Base-by-base conservation (phyloP, 495 filamentous ascomycete genomes). In the Thermothielavioides terrestris region DNA sequence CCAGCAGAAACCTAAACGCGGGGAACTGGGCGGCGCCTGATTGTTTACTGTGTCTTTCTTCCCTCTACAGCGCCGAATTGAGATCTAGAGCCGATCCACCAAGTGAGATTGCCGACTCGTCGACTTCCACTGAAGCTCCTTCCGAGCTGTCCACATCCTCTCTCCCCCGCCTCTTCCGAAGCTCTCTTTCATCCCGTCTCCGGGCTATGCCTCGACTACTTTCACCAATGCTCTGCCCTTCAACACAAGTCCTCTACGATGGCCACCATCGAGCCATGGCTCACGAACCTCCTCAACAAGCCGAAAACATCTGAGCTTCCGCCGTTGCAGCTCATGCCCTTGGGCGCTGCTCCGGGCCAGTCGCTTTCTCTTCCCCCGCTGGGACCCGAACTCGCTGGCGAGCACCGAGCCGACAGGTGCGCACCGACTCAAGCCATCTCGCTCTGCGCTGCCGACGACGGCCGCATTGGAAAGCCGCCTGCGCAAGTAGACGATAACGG, bases 221-320 rank as follows among this genome's bases (percentile, higher is more conserved):
- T 52, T n/a, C n/a, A n/a, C 62, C 55, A 66, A 68, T 68, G 65
- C 65, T 52, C 53, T 45, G 52, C 49, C 47, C 54, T 46, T 48
- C 52, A 46, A 40, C 51, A 42, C 56, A 56, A 52, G 61, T 57
- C 55, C 42, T 55, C 51, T 65, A 74, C 65, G 63, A 76, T 76
- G 73, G 73, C 73, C 56, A 78, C 73, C 47, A 77, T 78, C 63
- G 77, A 80, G 72, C 77, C 77, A 55, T 68, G 75, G 60, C 68
- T 80, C 34, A 78, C 77, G 55, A 71, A 77, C 60, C 68, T 80
- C 45, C 68, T 80, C 60, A 77, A 77, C 62, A 69, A 71, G 54
- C 63, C 67, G 50, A 70, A 63, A 53, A 66, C 61, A 42, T 63
- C 63, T 52, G 58, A 60, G 39, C 69, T 75, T 6, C 72, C 74